Conservation (phyloP, 2,329 filamentous ascomycete genomes). For the Trichoderma asperellum region DNA sequence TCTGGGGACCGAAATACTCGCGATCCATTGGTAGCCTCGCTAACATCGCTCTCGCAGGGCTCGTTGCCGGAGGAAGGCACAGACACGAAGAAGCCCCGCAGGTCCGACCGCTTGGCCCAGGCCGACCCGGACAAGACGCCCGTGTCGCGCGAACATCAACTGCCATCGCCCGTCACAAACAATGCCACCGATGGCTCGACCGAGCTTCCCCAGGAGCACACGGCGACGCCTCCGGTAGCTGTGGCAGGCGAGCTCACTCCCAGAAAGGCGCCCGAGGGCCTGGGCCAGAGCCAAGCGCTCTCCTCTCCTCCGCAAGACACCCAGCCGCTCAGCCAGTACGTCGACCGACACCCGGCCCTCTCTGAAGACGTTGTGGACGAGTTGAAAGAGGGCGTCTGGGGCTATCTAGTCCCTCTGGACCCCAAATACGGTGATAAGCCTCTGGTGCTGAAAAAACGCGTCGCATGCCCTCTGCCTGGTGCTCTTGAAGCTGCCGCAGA, state of each 20-base stretch:
- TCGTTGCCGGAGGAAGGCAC: slow-evolving; percentile 66
- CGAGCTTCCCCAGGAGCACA: slow-evolving; percentile 67
- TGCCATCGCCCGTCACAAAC: slow-evolving; percentile 81
- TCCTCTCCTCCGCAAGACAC: slow-evolving; percentile 68
- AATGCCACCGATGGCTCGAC: slow-evolving; percentile 50
- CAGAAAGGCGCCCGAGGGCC: slow-evolving; percentile 54
- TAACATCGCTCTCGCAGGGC: slow-evolving; percentile 52
- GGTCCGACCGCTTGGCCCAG: slow-evolving; percentile 72
- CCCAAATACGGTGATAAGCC: slow-evolving; percentile 68
- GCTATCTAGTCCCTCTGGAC: slow-evolving; percentile 85
- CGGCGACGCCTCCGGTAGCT: slow-evolving; percentile 69
- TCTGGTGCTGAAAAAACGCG: slow-evolving; percentile 73
- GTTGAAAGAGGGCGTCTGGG: slow-evolving; percentile 86
- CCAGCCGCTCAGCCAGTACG: slow-evolving; percentile 69
- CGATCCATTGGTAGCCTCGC: slow-evolving; percentile 32
- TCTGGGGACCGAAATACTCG: background rate
- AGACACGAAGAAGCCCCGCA: slow-evolving; percentile 81
- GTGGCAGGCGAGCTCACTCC: slow-evolving; percentile 59
- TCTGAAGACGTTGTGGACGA: slow-evolving; percentile 87
- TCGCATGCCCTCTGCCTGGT: slow-evolving; percentile 66
- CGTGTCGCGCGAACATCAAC: slow-evolving; percentile 65
- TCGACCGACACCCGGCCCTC: slow-evolving; percentile 71
- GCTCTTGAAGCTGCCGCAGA: slow-evolving; percentile 44
- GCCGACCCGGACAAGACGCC: slow-evolving; percentile 59
- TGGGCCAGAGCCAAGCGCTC: slow-evolving; percentile 50